phyloP scores from a whole-genome alignment of 192 early-diverging fungal genomes.

The Umbelopsis ramanniana region DNA sequence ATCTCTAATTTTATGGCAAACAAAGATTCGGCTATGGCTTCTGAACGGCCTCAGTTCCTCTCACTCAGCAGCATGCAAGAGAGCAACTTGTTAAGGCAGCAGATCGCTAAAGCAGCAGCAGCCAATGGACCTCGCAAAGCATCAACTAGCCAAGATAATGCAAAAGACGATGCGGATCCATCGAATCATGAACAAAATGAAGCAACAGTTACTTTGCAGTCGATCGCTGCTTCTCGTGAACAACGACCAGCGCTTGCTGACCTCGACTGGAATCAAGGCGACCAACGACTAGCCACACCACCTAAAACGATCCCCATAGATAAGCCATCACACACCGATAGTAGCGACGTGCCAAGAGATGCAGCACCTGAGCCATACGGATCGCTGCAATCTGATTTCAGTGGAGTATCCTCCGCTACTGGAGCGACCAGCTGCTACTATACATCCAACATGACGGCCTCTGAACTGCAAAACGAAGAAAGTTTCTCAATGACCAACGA shows the following conservation, averaged over 20 bases:
- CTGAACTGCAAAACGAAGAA: not conserved
- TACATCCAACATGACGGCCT: not conserved
- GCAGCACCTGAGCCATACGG: not conserved
- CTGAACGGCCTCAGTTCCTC: slow-evolving; percentile 5
- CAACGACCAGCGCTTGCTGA: slow-evolving; percentile 14
- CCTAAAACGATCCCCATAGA: not conserved
- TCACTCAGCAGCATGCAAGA: slow-evolving; percentile 8
- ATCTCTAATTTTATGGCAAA: not conserved
- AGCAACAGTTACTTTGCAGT: slow-evolving; percentile 21
- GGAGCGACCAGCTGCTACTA: slow-evolving; percentile 7
- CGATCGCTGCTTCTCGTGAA: slow-evolving; percentile 11
- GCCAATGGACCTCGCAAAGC: not conserved
- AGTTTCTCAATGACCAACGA: not conserved
- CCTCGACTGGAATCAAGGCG: slow-evolving; percentile 3
- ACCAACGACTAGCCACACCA: not conserved
- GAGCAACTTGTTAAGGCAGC: slow-evolving; percentile 5
- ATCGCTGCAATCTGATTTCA: slow-evolving; percentile 14
- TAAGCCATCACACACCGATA: not conserved
- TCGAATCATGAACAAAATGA: slow-evolving; percentile 28
- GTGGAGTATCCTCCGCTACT: not conserved
- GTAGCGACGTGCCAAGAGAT: not conserved
- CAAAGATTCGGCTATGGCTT: not conserved
- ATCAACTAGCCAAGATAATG: not conserved
- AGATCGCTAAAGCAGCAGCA: not conserved
- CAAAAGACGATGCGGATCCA: not conserved